Conservation (phyloP, 1,139 yeast species). For the Pichia sp. region DNA sequence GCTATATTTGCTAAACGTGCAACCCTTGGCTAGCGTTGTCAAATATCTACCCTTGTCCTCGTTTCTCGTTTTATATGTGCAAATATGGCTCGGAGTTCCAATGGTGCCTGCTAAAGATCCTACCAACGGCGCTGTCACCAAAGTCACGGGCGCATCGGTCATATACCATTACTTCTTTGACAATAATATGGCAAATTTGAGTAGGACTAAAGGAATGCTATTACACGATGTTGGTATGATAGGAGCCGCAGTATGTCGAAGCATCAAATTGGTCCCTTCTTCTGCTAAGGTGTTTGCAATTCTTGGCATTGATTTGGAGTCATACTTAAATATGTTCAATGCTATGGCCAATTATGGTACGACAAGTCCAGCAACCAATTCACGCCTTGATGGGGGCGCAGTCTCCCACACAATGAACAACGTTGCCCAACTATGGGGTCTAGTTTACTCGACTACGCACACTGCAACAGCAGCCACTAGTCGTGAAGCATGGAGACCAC, state of each 20-base stretch:
- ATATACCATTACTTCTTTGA: slow-evolving; percentile 13
- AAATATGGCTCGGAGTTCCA: slow-evolving; percentile 51
- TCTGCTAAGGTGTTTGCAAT: background rate
- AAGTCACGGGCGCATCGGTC: slow-evolving; percentile 12
- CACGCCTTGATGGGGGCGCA: background rate
- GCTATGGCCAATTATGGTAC: background rate
- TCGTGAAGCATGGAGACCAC: too few relatives aligned
- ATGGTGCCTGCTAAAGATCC: slow-evolving; percentile 14
- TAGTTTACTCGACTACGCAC: background rate
- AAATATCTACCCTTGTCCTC: slow-evolving; percentile 43
- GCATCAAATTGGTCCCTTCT: slow-evolving; percentile 1
- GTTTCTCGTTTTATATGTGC: slow-evolving; percentile 34
- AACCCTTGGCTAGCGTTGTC: slow-evolving; percentile 26
- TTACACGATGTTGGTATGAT: background rate
- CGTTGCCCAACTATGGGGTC: slow-evolving; percentile 1
- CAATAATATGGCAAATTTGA: slow-evolving; percentile 5
- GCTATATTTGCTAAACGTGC: slow-evolving; percentile 30
- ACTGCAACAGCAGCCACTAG: background rate
- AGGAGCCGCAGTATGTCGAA: background rate
- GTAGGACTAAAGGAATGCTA: background rate
- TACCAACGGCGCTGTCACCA: background rate
- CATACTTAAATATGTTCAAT: background rate
- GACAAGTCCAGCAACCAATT: background rate
- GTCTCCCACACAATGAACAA: background rate
- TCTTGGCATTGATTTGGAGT: background rate